phyloP scores from a whole-genome alignment of 768 basidiomycete species.

The Macrocybe gigantea region DNA sequence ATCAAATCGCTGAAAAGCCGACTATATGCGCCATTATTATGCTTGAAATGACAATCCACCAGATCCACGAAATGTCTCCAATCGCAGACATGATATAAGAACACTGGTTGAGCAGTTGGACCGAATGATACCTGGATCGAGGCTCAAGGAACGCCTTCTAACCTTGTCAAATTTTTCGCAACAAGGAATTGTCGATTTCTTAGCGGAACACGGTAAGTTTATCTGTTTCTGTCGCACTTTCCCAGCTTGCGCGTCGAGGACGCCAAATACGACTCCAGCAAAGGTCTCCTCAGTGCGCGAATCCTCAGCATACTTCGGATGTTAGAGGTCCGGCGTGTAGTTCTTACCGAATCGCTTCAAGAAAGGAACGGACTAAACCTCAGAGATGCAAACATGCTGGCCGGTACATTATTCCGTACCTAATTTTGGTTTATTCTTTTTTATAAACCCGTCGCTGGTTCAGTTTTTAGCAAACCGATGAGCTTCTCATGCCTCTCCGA shows the following conservation, averaged over 20 bases:
- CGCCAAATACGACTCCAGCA: too few relatives aligned
- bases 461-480: conserved; percentile 46
- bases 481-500: conserved; percentile 45
- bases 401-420: conserved; percentile 24
- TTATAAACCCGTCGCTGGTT: conserved; percentile 1
- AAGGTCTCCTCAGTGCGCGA: conserved; percentile 43
- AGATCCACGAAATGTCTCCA: conserved; percentile 36
- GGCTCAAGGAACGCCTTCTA: conserved; percentile 35
- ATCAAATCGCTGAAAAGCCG: too few relatives aligned
- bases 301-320: conserved; percentile 39
- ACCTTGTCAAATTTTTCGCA: conserved; percentile 24
- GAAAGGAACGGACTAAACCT: conserved; percentile 49
- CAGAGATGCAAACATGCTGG: conserved; percentile 32
- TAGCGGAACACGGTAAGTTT: conserved; percentile 28
- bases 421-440: conserved; percentile 1
- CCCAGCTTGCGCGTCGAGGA: too few relatives aligned
- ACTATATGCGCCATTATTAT: too few relatives aligned
- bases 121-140: conserved; percentile 38
- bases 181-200: conserved; percentile 36
- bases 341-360: conserved; percentile 38
- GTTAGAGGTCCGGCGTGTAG: conserved; percentile 38
- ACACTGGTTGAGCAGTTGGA: conserved; percentile 33
- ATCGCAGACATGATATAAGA: conserved; percentile 30
- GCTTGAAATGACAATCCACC: neutral
- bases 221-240: too few relatives aligned